These are phyloP conservation scores for Metrosideros polymorpha DNA, from an alignment of 441 rosid genomes.

Conservation along the genomic window DNA sequence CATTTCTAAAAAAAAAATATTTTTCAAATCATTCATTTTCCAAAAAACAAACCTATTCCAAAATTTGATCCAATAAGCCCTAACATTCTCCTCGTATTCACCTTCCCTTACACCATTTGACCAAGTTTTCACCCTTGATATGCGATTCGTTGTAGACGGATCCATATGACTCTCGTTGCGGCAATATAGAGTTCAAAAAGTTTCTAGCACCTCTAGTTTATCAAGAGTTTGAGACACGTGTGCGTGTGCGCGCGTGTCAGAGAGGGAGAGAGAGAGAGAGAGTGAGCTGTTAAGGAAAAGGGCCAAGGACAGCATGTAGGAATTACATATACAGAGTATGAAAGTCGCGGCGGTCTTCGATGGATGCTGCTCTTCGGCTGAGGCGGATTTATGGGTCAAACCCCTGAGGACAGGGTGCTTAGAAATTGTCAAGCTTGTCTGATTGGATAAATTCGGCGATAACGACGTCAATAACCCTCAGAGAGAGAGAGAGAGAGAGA, in stretches of 20 bases:
- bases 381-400: conserved; percentile 40
- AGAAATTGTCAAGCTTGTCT: conserved; percentile 25
- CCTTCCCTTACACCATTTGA: not conserved
- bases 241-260: too few species aligned
- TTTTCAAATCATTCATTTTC: too few species aligned
- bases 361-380: conserved; percentile 6
- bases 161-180: not conserved
- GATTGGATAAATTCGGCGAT: conserved; percentile 26
- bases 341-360: not conserved
- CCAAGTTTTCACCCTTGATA: not conserved
- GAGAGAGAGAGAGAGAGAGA: not conserved
- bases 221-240: not conserved
- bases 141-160: not conserved
- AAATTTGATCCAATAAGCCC: not conserved
- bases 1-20: too few species aligned
- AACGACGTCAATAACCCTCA: conserved; percentile 30
- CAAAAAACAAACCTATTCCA: too few species aligned
- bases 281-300: not conserved
- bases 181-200: not conserved
- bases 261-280: not conserved
- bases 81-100: not conserved
- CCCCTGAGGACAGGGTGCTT: conserved; percentile 3
- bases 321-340: not conserved
- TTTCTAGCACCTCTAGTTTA: not conserved
- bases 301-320: not conserved